Base-by-base conservation (phyloP, 2,329 filamentous ascomycete genomes). In the Sclerotinia trifoliorum region DNA sequence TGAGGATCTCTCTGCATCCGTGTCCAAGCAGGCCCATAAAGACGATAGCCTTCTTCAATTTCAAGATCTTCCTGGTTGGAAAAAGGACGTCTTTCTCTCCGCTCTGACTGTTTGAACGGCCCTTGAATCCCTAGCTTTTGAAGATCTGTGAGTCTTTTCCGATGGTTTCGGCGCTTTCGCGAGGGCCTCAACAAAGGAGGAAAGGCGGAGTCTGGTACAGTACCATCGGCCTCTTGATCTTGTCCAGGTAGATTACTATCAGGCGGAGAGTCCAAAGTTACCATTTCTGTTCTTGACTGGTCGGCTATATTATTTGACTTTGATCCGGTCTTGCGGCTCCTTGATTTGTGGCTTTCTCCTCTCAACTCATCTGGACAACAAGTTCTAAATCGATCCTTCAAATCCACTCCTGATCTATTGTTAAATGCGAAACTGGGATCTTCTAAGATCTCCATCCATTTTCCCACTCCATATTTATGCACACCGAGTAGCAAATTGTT, bases 341-440 rank as follows among this genome's bases (percentile, higher is more conserved):
- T 26, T 8, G 29, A 24, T 44, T 56, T 39, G 62, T 62, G 5
- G 70, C 77, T 80, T 29, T 80, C 81, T 32, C 79, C 79, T 60
- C 85, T 83, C 49, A 89, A 80, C 75, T 89, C 87, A 46, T 83
- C 82, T 0, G 87, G 87, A 70, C 87, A 89, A 74, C 87, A 89
- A 4, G 87, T 90, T 62, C 87, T 82, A 74, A 89, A 90, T 17
- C 88, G 82, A 75, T 90, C 87, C 75, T 90, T 90, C 63, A 90
- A 76, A 73, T 90, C 87, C 11, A 86, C 86, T 5, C 86, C 85
- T 1, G 84, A 85, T 69, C 88, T 83, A 21, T 82, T 82, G 73
- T 88, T 86, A 78, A 90, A 90, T 15, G 77, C 81, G 74, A 88
- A 90, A 54, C 83, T 83, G 0, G 82, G 77, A 70, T 90, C 88